phyloP scores from a whole-genome alignment of 768 basidiomycete species.

The Boletus huronensis region DNA sequence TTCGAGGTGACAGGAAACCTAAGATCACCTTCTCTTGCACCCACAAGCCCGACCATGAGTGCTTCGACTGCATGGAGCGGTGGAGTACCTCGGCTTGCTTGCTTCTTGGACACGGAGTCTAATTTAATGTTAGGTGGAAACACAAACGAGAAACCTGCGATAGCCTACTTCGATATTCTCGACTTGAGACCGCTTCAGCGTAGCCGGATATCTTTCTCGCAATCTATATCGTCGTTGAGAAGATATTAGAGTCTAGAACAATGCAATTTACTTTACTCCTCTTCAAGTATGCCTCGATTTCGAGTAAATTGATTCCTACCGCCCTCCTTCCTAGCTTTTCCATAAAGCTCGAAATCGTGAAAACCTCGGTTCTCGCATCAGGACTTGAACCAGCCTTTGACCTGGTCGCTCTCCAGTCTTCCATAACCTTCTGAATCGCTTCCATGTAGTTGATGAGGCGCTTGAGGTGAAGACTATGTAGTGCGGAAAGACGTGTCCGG shows the following conservation, averaged over 20 bases:
- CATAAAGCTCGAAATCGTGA: slow-evolving; percentile 66
- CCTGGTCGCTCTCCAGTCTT: slow-evolving; percentile 45
- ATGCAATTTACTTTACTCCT: slow-evolving; percentile 75
- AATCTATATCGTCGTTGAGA: slow-evolving; percentile 37
- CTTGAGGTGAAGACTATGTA: slow-evolving; percentile 75
- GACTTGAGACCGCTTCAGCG: slow-evolving; percentile 55
- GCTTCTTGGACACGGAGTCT: slow-evolving; percentile 9
- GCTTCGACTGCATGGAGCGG: slow-evolving; percentile 79
- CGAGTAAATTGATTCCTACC: slow-evolving; percentile 77
- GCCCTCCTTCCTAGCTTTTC: slow-evolving; percentile 62
- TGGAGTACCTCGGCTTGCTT: slow-evolving; percentile 48
- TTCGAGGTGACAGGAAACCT: neutral
- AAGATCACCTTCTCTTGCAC: slow-evolving; percentile 63
- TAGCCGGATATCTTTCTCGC: slow-evolving; percentile 86
- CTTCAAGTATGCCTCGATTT: slow-evolving; percentile 76
- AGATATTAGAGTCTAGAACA: neutral
- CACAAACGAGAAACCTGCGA: neutral
- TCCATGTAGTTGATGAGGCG: slow-evolving; percentile 73
- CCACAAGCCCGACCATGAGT: slow-evolving; percentile 74
- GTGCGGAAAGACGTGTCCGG: slow-evolving; percentile 65
- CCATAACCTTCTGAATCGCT: slow-evolving; percentile 57
- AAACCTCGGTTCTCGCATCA: slow-evolving; percentile 48
- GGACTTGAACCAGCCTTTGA: slow-evolving; percentile 9
- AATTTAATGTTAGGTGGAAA: neutral
- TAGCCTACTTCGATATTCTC: slow-evolving; percentile 32